Conservation (phyloP, 345 rosid species). For the Theobroma cacao region DNA sequence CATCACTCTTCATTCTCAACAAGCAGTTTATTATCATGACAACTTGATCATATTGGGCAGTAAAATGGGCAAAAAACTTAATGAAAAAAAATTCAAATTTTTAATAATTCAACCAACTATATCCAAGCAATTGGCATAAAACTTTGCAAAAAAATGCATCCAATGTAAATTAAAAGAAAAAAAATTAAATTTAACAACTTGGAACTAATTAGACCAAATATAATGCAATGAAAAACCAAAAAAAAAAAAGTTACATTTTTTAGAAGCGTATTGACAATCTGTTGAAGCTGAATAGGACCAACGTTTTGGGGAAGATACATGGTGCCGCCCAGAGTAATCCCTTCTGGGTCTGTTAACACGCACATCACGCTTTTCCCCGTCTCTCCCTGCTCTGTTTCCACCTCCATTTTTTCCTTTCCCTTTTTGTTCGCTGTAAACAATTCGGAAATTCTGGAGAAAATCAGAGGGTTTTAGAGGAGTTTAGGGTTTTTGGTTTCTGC, state of each 20-base stretch:
- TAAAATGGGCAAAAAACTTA: not conserved
- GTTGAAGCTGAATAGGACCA: constrained; percentile 79
- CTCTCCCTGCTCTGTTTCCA: constrained; percentile 17
- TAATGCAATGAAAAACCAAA: not conserved
- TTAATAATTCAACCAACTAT: not conserved
- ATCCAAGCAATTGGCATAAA: not conserved
- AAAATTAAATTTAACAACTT: not conserved
- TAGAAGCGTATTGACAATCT: constrained; percentile 82
- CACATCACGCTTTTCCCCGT: constrained; percentile 68
- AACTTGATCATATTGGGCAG: not conserved
- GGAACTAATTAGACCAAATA: not conserved
- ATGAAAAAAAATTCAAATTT: not conserved
- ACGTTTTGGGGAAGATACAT: constrained; percentile 81
- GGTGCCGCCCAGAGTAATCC: constrained; percentile 59
- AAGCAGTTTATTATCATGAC: not conserved
- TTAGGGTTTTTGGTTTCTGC: not conserved
- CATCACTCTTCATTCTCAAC: not conserved
- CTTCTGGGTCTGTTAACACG: constrained; percentile 80
- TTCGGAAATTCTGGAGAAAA: not conserved
- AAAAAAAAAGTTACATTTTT: constrained; percentile 42
- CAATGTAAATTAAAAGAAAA: not conserved
- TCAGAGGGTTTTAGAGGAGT: not conserved
- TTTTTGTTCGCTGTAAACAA: not conserved
- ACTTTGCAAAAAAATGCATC: not conserved
- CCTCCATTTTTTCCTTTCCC: constrained; percentile 4